phyloP scores from a whole-genome alignment of 2,329 filamentous ascomycete species.

The Diplodia sapinea region DNA sequence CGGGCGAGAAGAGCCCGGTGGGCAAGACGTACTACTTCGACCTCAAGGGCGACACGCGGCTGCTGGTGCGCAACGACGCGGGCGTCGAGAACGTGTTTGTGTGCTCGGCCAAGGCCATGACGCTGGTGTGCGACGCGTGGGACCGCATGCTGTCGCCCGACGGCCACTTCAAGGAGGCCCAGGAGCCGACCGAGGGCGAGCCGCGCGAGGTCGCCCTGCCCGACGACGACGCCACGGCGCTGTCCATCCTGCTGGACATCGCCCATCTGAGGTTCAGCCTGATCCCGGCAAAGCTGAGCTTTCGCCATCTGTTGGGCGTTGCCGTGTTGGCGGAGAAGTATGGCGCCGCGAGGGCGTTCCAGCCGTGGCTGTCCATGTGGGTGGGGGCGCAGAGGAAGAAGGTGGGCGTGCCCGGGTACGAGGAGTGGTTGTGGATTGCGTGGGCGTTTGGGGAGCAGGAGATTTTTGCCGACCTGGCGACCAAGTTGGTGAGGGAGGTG shows the following conservation, averaged over 20 bases:
- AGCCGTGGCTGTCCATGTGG: slow-evolving; percentile 39
- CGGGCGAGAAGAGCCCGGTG: background rate
- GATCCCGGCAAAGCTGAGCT: slow-evolving; percentile 38
- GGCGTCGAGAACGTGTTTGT: slow-evolving; percentile 31
- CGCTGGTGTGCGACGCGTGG: slow-evolving; percentile 37
- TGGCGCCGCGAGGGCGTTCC: slow-evolving; percentile 38
- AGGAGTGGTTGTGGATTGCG: slow-evolving; percentile 40
- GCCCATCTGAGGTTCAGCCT: slow-evolving; percentile 39
- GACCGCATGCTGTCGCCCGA: slow-evolving; percentile 34
- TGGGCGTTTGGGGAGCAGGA: slow-evolving; percentile 38
- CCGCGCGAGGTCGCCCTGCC: slow-evolving; percentile 38
- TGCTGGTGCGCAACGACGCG: background rate
- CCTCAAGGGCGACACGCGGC: slow-evolving; percentile 10
- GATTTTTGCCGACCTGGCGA: slow-evolving; percentile 35
- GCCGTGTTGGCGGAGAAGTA: slow-evolving; percentile 42
- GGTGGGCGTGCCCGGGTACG: slow-evolving; percentile 33
- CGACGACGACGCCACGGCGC: slow-evolving; percentile 42
- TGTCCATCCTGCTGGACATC: slow-evolving; percentile 44
- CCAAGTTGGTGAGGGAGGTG: slow-evolving; percentile 28
- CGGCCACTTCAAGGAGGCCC: slow-evolving; percentile 28
- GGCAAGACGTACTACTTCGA: slow-evolving; percentile 4
- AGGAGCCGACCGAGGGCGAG: background rate
- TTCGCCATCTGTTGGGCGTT: slow-evolving; percentile 39
- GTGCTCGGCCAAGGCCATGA: slow-evolving; percentile 32
- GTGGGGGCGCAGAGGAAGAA: slow-evolving; percentile 29